Percentiles rank a stretch among this genome's conserved stretches.
Evolutionary conservation across 371 early-diverging fungal genomes (phyloP).

Genomic region (Sporodiniella umbellata): DNA sequence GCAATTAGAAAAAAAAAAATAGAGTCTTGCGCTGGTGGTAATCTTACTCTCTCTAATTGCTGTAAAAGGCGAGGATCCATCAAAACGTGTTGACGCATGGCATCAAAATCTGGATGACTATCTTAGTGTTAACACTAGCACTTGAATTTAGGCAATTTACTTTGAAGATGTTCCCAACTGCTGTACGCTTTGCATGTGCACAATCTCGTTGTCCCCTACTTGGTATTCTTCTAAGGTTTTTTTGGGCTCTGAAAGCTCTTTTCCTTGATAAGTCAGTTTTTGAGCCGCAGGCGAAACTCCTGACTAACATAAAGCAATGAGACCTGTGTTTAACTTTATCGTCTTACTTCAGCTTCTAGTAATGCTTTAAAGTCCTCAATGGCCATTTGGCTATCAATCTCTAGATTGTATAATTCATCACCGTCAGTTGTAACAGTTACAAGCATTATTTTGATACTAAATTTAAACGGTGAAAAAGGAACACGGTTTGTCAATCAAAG

Average conservation of each 20-base stretch:
- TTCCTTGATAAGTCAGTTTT: slow-evolving; percentile 59
- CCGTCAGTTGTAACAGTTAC: slow-evolving; percentile 61
- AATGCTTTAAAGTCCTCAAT: slow-evolving; percentile 82
- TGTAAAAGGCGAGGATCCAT: slow-evolving; percentile 62
- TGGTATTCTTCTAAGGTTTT: slow-evolving; percentile 65
- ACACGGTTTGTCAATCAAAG: neutral
- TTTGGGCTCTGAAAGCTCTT: slow-evolving; percentile 53
- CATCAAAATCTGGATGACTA: slow-evolving; percentile 56
- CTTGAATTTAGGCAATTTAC: slow-evolving; percentile 13
- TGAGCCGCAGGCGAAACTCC: slow-evolving; percentile 51
- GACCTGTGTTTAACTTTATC: neutral
- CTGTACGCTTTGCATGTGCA: slow-evolving; percentile 54
- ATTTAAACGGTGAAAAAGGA: neutral
- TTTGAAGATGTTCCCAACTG: slow-evolving; percentile 7
- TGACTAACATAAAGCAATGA: slow-evolving; percentile 31
- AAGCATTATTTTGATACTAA: slow-evolving; percentile 53
- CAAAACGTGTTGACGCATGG: slow-evolving; percentile 74
- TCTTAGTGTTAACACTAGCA: neutral
- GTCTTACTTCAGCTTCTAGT: slow-evolving; percentile 74
- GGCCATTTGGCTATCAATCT: slow-evolving; percentile 77
- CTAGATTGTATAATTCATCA: slow-evolving; percentile 66
- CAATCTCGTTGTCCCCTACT: slow-evolving; percentile 71
- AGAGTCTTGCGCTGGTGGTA: no score
- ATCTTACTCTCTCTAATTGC: slow-evolving; percentile 61
- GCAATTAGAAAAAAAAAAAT: neutral